phyloP scores from a whole-genome alignment of 345 rosid genomes.

The Odontarrhena argentea region DNA sequence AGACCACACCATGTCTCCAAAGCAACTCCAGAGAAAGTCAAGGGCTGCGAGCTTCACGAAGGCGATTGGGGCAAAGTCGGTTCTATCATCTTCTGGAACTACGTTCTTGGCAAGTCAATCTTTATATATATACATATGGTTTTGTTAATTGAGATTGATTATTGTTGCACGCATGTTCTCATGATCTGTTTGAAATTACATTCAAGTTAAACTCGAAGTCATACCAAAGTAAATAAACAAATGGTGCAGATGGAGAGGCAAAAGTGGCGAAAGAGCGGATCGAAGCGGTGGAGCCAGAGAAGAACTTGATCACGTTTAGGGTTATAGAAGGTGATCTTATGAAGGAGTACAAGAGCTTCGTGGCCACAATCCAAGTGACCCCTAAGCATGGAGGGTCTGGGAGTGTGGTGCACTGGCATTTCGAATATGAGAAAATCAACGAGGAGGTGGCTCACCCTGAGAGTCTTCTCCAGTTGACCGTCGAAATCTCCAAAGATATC shows the following conservation, averaged over 20 bases:
- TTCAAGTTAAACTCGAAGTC: too few relatives aligned
- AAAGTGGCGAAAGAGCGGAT: constrained; percentile 17
- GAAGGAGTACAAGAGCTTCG: constrained; percentile 22
- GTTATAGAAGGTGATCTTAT: constrained; percentile 29
- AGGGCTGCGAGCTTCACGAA: constrained; percentile 36
- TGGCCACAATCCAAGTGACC: background rate
- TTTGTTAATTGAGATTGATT: too few relatives aligned
- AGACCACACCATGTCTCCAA: constrained; percentile 46
- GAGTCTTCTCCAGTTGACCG: constrained; percentile 21
- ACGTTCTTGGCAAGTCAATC: constrained; percentile 31
- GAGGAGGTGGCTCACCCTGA: constrained; percentile 38
- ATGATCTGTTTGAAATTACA: too few relatives aligned
- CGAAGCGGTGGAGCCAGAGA: constrained; percentile 14
- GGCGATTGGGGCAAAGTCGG: constrained; percentile 47
- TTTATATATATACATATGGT: background rate
- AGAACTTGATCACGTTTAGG: constrained; percentile 8
- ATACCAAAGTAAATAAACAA: background rate
- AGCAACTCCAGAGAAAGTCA: constrained; percentile 34
- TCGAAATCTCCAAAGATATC: constrained; percentile 34
- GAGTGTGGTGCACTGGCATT: constrained; percentile 30
- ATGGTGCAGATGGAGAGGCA: constrained; percentile 16
- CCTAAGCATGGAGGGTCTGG: constrained; percentile 18
- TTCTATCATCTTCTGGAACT: constrained; percentile 41
- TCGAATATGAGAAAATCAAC: constrained; percentile 40
- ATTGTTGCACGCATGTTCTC: too few relatives aligned